These are phyloP conservation scores for Hortaea sp. DNA, from an alignment of 2,329 filamentous ascomycete species.

Conservation along the genomic window DNA sequence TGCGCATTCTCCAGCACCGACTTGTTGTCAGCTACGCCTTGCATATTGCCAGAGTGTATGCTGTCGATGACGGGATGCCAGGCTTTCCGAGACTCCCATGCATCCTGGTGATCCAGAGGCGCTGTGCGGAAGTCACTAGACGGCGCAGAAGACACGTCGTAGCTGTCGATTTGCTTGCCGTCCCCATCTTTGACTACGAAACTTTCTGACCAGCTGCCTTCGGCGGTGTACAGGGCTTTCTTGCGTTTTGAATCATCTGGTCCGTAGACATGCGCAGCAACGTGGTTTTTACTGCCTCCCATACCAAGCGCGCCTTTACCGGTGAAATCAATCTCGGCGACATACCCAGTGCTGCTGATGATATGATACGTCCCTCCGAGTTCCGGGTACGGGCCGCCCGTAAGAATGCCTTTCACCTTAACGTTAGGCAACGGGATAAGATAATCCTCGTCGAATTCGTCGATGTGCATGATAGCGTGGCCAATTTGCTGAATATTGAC, in stretches of 20 bases:
- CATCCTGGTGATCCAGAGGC: conserved; percentile 30
- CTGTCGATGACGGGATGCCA: conserved; percentile 33
- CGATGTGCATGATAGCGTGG: conserved; percentile 34
- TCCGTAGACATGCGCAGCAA: conserved; percentile 28
- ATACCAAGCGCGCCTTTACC: conserved; percentile 33
- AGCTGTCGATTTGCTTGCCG: conserved; percentile 28
- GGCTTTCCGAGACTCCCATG: conserved; percentile 36
- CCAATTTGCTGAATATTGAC: conserved; percentile 39
- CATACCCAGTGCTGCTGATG: conserved; percentile 31
- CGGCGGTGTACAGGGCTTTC: conserved; percentile 27
- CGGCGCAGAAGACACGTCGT: conserved; percentile 18
- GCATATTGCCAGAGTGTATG: conserved; percentile 33
- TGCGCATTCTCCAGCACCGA: conserved; percentile 26
- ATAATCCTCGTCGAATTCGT: conserved; percentile 35
- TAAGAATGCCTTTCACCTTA: conserved; percentile 36
- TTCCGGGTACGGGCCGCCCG: conserved; percentile 36
- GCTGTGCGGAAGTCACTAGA: conserved; percentile 16
- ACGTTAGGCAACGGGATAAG: conserved; percentile 36
- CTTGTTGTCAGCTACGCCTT: conserved; percentile 25
- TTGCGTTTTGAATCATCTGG: conserved; percentile 23
- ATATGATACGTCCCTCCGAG: conserved; percentile 32
- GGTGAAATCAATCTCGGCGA: conserved; percentile 34
- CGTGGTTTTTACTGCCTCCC: conserved; percentile 32
- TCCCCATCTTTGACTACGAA: conserved; percentile 29
- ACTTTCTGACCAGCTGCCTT: conserved; percentile 33